phyloP scores from a whole-genome alignment of 176 grass and related monocot species.

The Dendrocalamus sinicus region DNA sequence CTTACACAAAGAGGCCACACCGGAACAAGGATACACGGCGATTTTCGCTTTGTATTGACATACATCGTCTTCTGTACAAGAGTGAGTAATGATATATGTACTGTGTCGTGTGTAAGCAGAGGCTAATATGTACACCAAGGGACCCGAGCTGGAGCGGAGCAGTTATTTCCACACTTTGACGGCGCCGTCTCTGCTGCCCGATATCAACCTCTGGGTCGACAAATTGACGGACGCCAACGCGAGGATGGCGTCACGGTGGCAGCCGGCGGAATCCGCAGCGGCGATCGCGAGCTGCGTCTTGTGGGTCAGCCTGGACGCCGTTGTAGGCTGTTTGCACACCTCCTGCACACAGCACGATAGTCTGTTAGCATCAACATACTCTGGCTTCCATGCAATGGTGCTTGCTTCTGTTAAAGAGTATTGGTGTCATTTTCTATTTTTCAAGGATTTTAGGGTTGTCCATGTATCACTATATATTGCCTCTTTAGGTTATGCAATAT shows the following conservation, averaged over 20 bases:
- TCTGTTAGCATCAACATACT: background rate
- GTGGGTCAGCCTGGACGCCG: slow-evolving; percentile 52
- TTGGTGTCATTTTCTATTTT: too few relatives aligned
- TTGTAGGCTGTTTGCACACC: slow-evolving; percentile 54
- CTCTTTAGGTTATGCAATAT: too few relatives aligned
- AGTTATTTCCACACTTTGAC: slow-evolving; percentile 98
- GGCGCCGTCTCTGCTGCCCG: slow-evolving; percentile 83
- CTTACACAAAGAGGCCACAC: too few relatives aligned
- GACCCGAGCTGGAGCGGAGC: background rate
- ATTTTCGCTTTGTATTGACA: slow-evolving; percentile 21
- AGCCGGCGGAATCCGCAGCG: slow-evolving; percentile 74
- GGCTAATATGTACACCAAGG: slow-evolving; percentile 37
- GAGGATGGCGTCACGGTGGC: slow-evolving; percentile 78
- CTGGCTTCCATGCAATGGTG: background rate
- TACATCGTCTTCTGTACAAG: slow-evolving; percentile 39
- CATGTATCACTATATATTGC: too few relatives aligned
- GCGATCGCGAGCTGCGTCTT: slow-evolving; percentile 74
- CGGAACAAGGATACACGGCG: background rate
- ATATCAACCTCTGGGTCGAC: slow-evolving; percentile 86
- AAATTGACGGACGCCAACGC: slow-evolving; percentile 84
- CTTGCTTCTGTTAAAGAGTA: too few relatives aligned
- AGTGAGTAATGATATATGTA: slow-evolving; percentile 22
- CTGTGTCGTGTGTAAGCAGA: slow-evolving; percentile 12
- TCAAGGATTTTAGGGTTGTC: too few relatives aligned
- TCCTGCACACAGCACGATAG: slow-evolving; percentile 50